Evolutionary conservation across 495 filamentous ascomycete species (phyloP).

Genomic region (Penicillium cosmopolitanum): DNA sequence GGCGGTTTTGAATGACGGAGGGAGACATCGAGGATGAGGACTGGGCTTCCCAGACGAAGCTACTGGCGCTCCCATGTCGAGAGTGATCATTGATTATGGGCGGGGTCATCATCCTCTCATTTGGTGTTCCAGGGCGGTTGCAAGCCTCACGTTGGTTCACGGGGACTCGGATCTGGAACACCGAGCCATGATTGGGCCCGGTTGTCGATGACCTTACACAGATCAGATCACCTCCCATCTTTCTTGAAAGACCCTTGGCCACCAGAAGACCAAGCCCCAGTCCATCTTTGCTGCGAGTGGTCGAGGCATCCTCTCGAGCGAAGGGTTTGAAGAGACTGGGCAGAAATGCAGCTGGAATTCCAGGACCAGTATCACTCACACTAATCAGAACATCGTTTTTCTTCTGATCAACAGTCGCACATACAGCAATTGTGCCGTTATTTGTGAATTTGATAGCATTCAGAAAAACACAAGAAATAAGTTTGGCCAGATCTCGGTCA

Average conservation of each 20-base stretch:
- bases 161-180: conserved; percentile 75
- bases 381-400: conserved; percentile 61
- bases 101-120: conserved; percentile 31
- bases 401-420: conserved; percentile 53
- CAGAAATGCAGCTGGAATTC: conserved; percentile 71
- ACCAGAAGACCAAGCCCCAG: conserved; percentile 76
- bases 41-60: conserved; percentile 27
- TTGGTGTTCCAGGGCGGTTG: conserved; percentile 46
- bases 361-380: conserved; percentile 71
- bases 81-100: conserved; percentile 30
- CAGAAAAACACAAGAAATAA: conserved; percentile 73
- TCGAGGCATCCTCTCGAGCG: conserved; percentile 71
- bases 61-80: conserved; percentile 30
- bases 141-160: conserved; percentile 53
- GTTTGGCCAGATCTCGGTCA: conserved; percentile 72
- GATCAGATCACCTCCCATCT: conserved; percentile 74
- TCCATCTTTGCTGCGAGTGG: conserved; percentile 72
- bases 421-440: conserved; percentile 65
- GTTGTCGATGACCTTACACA: conserved; percentile 70
- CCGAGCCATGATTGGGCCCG: conserved; percentile 68
- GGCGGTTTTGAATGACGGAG: conserved; percentile 26
- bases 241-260: conserved; percentile 74
- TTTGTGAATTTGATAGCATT: conserved; percentile 85
- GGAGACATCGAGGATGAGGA: conserved; percentile 23
- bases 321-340: conserved; percentile 77